These are phyloP conservation scores for Pseudocercospora crystallina DNA, from an alignment of 2,329 filamentous ascomycete species.

Conservation along the genomic window DNA sequence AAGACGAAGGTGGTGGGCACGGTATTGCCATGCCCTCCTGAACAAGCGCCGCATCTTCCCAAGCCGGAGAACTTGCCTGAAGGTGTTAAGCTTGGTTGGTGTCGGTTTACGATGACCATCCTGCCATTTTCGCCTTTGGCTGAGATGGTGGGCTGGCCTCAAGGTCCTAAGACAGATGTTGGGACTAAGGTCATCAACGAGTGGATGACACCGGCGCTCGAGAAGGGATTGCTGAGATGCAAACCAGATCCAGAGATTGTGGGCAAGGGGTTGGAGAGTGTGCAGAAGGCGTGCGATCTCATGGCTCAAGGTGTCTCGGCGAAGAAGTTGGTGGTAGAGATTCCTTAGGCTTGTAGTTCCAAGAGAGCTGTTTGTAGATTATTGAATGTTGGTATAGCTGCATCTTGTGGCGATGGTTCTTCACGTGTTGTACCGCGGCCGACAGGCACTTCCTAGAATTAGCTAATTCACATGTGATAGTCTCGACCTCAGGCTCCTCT, in stretches of 20 bases:
- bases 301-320: constrained; percentile 19
- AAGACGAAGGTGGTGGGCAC: constrained; percentile 14
- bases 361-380: too few species aligned
- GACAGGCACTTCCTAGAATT: too few species aligned
- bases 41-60: background rate
- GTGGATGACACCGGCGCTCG: constrained; percentile 40
- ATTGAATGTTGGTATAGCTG: too few species aligned
- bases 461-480: too few species aligned
- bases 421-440: too few species aligned
- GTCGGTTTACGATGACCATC: constrained; percentile 2
- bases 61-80: constrained; percentile 9
- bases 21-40: constrained; percentile 10
- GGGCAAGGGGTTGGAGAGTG: constrained; percentile 43
- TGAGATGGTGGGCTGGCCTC: constrained; percentile 30
- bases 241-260: constrained; percentile 43
- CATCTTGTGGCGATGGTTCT: too few species aligned
- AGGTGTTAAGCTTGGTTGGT: constrained; percentile 9
- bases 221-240: constrained; percentile 36
- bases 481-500: too few species aligned
- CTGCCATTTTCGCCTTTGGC: constrained; percentile 12
- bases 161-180: constrained; percentile 26
- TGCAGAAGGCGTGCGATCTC: constrained; percentile 51
- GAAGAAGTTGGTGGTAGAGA: constrained; percentile 37
- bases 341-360: constrained; percentile 16
- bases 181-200: constrained; percentile 36